A percentile compares a stretch with the other conserved stretches of the same genome.
These are phyloP conservation scores for Aspergillus cavernicola DNA, from an alignment of 495 filamentous ascomycete species.

Conservation along the genomic window DNA sequence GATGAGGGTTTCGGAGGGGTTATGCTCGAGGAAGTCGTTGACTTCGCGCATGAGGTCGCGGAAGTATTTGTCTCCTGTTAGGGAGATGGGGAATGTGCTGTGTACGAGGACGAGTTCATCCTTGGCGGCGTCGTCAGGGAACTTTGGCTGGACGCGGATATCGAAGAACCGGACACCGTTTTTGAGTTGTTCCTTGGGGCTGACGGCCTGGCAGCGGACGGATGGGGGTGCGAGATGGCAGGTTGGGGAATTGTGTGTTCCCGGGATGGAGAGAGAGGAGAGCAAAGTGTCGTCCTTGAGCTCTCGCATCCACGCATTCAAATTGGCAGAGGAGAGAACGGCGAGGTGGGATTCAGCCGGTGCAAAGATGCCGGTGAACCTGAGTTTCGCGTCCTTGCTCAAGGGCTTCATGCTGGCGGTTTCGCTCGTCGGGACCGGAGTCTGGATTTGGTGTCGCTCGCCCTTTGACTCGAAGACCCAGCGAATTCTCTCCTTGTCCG, in stretches of 20 bases:
- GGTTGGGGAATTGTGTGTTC: slow-evolving; percentile 92
- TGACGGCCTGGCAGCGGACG: slow-evolving; percentile 87
- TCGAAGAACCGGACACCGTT: slow-evolving; percentile 96
- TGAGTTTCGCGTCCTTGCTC: slow-evolving; percentile 51
- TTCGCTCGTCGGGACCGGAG: slow-evolving; percentile 50
- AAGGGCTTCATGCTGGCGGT: slow-evolving; percentile 55
- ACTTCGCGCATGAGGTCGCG: slow-evolving; percentile 64
- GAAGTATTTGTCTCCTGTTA: slow-evolving; percentile 72
- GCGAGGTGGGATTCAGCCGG: slow-evolving; percentile 61
- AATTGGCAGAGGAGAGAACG: slow-evolving; percentile 67
- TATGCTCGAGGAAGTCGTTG: slow-evolving; percentile 67
- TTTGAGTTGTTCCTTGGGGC: slow-evolving; percentile 69
- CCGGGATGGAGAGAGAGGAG: slow-evolving; percentile 83
- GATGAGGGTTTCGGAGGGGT: slow-evolving; percentile 79
- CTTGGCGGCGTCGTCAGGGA: slow-evolving; percentile 49
- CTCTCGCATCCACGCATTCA: slow-evolving; percentile 76
- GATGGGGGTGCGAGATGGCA: slow-evolving; percentile 79
- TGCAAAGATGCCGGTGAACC: slow-evolving; percentile 73
- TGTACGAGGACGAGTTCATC: slow-evolving; percentile 67
- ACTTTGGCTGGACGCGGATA: slow-evolving; percentile 68
- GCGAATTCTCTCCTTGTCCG: slow-evolving; percentile 53
- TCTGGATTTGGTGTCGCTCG: slow-evolving; percentile 59
- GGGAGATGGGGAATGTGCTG: slow-evolving; percentile 71
- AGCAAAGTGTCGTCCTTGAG: slow-evolving; percentile 65
- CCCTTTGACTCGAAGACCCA: slow-evolving; percentile 60